Base-by-base conservation (phyloP, 202 grass and related monocot genomes). In the Eragrostis tef region DNA sequence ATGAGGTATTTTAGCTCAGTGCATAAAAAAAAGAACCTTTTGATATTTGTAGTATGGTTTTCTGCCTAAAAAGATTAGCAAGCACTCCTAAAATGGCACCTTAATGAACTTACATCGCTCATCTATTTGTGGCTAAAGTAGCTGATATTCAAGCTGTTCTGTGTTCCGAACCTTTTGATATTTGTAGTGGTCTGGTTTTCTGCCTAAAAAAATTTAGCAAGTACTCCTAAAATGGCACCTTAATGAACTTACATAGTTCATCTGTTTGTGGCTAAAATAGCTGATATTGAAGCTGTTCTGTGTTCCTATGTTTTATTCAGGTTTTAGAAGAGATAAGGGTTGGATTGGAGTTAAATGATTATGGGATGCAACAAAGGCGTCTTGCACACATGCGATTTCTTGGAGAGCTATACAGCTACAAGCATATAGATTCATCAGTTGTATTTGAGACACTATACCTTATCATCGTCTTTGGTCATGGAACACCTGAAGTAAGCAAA, bases 391-490 rank as follows among this genome's bases (percentile, higher is more conserved):
- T 99, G 96, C 74, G 90, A 21, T 95, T 99, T 77, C 86, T 99
- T 71, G 96, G 96, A 73, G 96, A 99, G 87, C 85, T 99, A 44
- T 99, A 99, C 88, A 95, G 85, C 74, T 99, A 90, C 66, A 84
- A 93, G 83, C 90, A 90, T 86, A 92, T 99, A 47, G 93, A 99
- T 83, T 91, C 90, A 46, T 93, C 88, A 58, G 85, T 95, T 86
- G 89, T 99, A 78, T 99, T 95, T 31, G 96, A 95, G 75, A 99
- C 96, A 75, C 75, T 99, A 7, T 96, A 93, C 81, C 85, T 99
- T 81, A 90, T 96, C 79, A 92, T 93, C 54, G 53, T 82, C 43
- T 96, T 91, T 79, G 93, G 93, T 73, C 86, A 96, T 82, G 93
- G 90, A 81, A 93, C 90, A 64, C 67, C 91, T 81, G 96, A 96